Conservation (phyloP, 1,284 basidiomycete genomes). For the Leccinum proliferum region DNA sequence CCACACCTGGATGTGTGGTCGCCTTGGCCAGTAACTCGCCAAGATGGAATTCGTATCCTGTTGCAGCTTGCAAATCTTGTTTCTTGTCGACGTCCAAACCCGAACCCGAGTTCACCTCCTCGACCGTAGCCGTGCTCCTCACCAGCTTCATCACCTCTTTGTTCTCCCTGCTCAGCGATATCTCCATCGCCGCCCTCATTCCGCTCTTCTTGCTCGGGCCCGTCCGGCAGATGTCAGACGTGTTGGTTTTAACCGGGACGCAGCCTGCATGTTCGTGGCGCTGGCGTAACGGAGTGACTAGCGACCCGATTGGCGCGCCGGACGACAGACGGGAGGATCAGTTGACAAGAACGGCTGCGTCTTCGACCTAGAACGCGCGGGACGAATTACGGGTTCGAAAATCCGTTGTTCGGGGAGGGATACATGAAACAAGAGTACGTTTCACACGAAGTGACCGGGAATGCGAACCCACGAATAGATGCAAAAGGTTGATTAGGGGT, state of each 20-base stretch:
- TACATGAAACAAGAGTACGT: neutral
- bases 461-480: neutral
- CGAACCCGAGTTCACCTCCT: neutral
- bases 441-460: neutral
- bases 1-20: no score
- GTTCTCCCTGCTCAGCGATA: constrained; percentile 27
- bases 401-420: neutral
- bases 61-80: constrained; percentile 15
- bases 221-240: constrained; percentile 51
- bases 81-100: constrained; percentile 14
- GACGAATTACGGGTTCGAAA: no score
- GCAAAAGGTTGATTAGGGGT: neutral
- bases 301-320: constrained; percentile 35
- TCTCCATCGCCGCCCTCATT: constrained; percentile 46
- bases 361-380: constrained; percentile 42
- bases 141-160: constrained; percentile 13
- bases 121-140: constrained; percentile 6
- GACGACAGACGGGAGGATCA: constrained; percentile 46
- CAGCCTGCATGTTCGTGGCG: constrained; percentile 41
- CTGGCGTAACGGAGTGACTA: constrained; percentile 47
- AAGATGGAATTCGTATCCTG: no score
- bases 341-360: constrained; percentile 56
- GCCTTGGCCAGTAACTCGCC: no score
- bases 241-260: constrained; percentile 47
- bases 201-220: constrained; percentile 46